Conservation (phyloP, 2,329 filamentous ascomycete species). For the Aspergillus chevalieri region DNA sequence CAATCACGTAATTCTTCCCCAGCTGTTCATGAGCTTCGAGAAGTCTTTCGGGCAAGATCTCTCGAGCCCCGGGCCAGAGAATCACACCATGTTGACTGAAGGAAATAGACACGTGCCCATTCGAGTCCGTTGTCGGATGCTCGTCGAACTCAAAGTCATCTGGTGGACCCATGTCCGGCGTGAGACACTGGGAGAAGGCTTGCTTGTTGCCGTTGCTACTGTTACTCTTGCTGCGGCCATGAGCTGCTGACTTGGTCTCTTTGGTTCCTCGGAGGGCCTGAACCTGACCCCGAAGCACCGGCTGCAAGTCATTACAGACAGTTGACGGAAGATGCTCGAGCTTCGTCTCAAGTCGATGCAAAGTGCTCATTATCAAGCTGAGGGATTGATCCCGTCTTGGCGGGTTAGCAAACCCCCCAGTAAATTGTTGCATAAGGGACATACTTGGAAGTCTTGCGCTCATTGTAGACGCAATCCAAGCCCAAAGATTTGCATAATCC, state of each 20-base stretch:
- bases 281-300: slow-evolving; percentile 25
- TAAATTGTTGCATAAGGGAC: slow-evolving; percentile 5
- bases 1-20: slow-evolving; percentile 46
- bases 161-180: slow-evolving; percentile 22
- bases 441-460: slow-evolving; percentile 49
- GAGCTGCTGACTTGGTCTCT: slow-evolving; percentile 11
- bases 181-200: slow-evolving; percentile 15
- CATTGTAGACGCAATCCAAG: slow-evolving; percentile 48
- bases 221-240: slow-evolving; percentile 4
- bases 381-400: slow-evolving; percentile 49
- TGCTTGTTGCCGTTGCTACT: slow-evolving; percentile 6
- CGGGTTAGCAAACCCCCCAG: slow-evolving; percentile 4
- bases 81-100: slow-evolving; percentile 49
- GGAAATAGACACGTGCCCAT: slow-evolving; percentile 37
- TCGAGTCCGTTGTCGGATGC: slow-evolving; percentile 22
- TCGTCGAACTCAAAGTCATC: slow-evolving; percentile 27
- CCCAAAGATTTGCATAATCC: slow-evolving; percentile 47
- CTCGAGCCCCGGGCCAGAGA: slow-evolving; percentile 43
- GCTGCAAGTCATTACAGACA: slow-evolving; percentile 24
- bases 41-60: slow-evolving; percentile 39
- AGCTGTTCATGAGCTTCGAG: slow-evolving; percentile 32
- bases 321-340: slow-evolving; percentile 42
- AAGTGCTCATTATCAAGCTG: slow-evolving; percentile 50
- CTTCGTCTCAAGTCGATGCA: slow-evolving; percentile 49
- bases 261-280: slow-evolving; percentile 11